Evolutionary conservation across 2,329 filamentous ascomycete species (phyloP).

Genomic region (Sclerotinia minor): DNA sequence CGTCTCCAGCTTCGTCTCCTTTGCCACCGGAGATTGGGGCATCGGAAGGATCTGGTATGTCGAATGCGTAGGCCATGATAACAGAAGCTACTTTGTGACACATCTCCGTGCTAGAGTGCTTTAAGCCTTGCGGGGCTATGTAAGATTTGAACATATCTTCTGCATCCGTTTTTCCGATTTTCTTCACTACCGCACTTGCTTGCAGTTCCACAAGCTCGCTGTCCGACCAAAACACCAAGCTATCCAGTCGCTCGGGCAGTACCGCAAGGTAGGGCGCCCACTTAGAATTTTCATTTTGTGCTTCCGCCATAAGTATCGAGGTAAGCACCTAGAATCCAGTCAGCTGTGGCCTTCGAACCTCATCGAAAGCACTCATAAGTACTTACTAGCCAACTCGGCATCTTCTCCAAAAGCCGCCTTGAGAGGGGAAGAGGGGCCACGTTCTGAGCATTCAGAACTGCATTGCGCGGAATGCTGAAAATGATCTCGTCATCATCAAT

Average conservation of each 20-base stretch:
- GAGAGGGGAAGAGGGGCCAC: constrained; percentile 46
- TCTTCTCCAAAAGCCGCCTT: constrained; percentile 37
- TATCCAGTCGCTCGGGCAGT: constrained; percentile 62
- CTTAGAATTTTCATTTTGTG: constrained; percentile 34
- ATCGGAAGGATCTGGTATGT: constrained; percentile 48
- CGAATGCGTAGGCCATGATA: constrained; percentile 74
- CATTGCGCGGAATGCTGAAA: constrained; percentile 62
- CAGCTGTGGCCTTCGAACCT: constrained; percentile 9
- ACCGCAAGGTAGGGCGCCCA: constrained; percentile 60
- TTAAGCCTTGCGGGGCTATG: constrained; percentile 54
- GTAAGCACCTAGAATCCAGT: constrained; percentile 21
- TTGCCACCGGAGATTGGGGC: constrained; percentile 48
- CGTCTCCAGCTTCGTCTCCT: constrained; percentile 50
- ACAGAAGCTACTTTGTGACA: constrained; percentile 66
- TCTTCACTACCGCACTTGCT: constrained; percentile 62
- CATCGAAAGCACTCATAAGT: constrained; percentile 26
- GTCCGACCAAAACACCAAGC: constrained; percentile 67
- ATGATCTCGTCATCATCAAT: constrained; percentile 63
- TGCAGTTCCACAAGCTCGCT: constrained; percentile 61
- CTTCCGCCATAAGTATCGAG: constrained; percentile 36
- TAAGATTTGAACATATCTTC: constrained; percentile 57
- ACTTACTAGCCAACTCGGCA: constrained; percentile 50
- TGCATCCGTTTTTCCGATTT: constrained; percentile 62
- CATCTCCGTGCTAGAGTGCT: constrained; percentile 45
- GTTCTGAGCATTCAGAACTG: constrained; percentile 61